Evolutionary conservation across 306 rosid genomes (phyloP), one percentile per base, ranked within the genome.

Genomic region (Astragalus glycyphyllos): DNA sequence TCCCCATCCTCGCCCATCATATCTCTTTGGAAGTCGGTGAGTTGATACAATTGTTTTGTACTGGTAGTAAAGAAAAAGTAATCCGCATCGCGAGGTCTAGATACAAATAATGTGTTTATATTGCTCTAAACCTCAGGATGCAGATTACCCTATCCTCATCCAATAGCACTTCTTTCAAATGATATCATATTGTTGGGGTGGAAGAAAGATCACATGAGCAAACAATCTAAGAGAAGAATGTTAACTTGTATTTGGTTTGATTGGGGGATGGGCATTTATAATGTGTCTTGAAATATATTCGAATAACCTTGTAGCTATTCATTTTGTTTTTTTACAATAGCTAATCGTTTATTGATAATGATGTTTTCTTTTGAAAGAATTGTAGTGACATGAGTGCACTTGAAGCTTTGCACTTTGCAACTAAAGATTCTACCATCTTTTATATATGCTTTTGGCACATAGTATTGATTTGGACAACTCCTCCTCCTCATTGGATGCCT

Each of bases 111-210:
- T 26, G 31, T 2, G 31, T 26, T 26, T 26, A 26, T 26, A 26
- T 58, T 68, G 77, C 74, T 85, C 40, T 82, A 85, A 82, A 87
- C 89, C 68, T 71, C 73, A 45, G 77, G 77, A 70, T 70, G 73
- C 73, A 71, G 77, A 78, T 64, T 77, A 77, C 0, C 61, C 3
- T 0, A 20, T 47, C 63, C 31, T n/a, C 1, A 57, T 55, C 65
- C 72, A 62, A 77, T 35, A 35, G 4, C 40, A 35, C 8, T 7
- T 35, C 40, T 35, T 35, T 26, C 31, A 26, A 26, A 26, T 26
- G 7, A 35, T 35, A 5, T 35, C 40, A 35, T 0, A 4, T 35
- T 5, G 40, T 35, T 5, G 40, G 7, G 49, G 58, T 6, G 31
- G 14, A 50, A 8, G 23, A 7, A 7, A 41, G 12, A 55, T 66